Base-by-base conservation (phyloP, 2,329 filamentous ascomycete genomes). In the Cytospora chrysosperma region DNA sequence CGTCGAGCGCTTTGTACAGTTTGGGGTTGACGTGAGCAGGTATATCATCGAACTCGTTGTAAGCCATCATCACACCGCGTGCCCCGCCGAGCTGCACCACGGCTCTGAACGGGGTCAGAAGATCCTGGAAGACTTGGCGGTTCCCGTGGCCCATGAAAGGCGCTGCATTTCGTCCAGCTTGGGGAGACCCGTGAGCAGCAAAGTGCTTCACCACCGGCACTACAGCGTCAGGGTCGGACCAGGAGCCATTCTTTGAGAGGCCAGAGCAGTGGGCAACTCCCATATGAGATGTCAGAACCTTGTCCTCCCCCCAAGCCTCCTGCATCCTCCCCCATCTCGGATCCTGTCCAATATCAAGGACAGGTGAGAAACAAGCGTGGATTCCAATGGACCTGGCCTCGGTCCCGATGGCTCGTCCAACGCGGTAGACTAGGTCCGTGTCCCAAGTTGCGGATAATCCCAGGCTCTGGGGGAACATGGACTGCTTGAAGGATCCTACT, bases 281-380 rank as follows among this genome's bases (percentile, higher is more conserved):
- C 77, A 80, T 79, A 28, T 76, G 72, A 12, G 77, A 75, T 0
- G 78, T 79, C 15, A 80, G 67, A 0, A 79, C 67, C 67, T 78
- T 78, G 64, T 80, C 78, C 61, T 80, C 78, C 1, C 78, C 78
- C 78, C 78, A 80, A n/a, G 74, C 76, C 69, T 80, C 78, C 69
- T 79, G 77, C 75, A 75, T 72, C 55, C 78, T 72, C 7, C 78
- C 78, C 77, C 77, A 80, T 61, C 78, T 70, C 3, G 77, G 76
- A 52, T 80, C 78, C 55, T 77, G 75, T 1, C 76, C 77, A 8
- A 80, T 68, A 67, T 80, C 78, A 2, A 80, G 73, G 2, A 80
- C 78, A 0, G 78, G 78, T 3, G 76, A 73, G 54, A 80, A 71
- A 67, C 78, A 80, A 7, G 77, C 77, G 63, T 78, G 77, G 32